Percentiles rank a stretch among this genome's conserved stretches.
phyloP scores from a whole-genome alignment of 108 stramenopile genomes.

The Skeletonema tropicum region DNA sequence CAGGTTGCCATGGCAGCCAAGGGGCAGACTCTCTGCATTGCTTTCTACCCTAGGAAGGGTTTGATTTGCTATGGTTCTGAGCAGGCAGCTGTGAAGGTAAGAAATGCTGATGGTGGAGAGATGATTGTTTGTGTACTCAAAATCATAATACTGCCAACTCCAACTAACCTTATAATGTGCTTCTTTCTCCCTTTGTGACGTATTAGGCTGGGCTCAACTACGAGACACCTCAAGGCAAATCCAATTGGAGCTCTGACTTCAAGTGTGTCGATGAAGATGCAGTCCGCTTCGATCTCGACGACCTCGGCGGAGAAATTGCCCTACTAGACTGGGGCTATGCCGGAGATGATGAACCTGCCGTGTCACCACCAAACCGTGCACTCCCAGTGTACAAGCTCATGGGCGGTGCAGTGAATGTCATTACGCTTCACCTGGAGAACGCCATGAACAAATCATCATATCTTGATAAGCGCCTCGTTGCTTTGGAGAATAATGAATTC shows the following conservation, averaged over 20 bases:
- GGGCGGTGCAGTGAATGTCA: constrained; percentile 48
- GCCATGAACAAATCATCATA: constrained; percentile 23
- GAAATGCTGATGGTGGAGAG: too few species aligned
- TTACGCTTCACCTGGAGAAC: constrained; percentile 54
- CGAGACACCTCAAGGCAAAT: constrained; percentile 32
- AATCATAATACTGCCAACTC: too few species aligned
- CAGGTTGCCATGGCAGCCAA: constrained; percentile 69
- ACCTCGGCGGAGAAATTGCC: constrained; percentile 66
- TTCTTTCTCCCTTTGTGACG: too few species aligned
- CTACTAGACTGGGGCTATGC: constrained; percentile 62
- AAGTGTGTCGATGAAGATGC: constrained; percentile 52
- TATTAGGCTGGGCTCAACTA: too few species aligned
- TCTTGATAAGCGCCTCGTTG: constrained; percentile 60
- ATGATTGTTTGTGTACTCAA: too few species aligned
- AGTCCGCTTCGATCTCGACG: constrained; percentile 69
- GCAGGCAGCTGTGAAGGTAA: too few species aligned
- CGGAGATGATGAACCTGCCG: constrained; percentile 22
- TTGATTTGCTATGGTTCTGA: too few species aligned
- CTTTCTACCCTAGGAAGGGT: too few species aligned
- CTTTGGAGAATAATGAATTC: constrained; percentile 52
- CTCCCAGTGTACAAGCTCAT: constrained; percentile 46
- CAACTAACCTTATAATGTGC: too few species aligned
- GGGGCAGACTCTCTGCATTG: constrained; percentile 5
- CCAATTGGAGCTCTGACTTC: constrained; percentile 12
- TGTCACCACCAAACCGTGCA: constrained; percentile 57